These are phyloP conservation scores for Penicillium dipodomyicola DNA, from an alignment of 495 filamentous ascomycete genomes.

Conservation along the genomic window DNA sequence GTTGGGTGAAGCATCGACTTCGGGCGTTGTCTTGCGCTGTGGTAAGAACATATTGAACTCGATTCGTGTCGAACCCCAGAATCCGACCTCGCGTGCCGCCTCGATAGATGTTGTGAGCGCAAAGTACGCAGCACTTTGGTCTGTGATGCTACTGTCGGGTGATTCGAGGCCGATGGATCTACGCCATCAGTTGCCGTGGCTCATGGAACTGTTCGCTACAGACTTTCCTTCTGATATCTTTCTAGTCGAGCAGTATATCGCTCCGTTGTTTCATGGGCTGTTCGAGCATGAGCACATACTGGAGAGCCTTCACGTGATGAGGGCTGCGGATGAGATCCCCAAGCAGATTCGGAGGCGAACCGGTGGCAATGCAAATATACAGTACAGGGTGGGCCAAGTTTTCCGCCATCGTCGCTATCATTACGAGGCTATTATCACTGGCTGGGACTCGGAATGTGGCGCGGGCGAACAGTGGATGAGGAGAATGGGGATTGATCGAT, in stretches of 20 bases:
- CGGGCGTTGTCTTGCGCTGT: slow-evolving; percentile 70
- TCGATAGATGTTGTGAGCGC: slow-evolving; percentile 61
- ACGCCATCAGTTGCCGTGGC: slow-evolving; percentile 61
- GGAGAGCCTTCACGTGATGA: slow-evolving; percentile 56
- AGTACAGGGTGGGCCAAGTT: slow-evolving; percentile 76
- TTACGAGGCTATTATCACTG: slow-evolving; percentile 78
- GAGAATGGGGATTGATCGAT: slow-evolving; percentile 60
- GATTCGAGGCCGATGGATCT: slow-evolving; percentile 51
- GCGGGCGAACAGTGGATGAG: slow-evolving; percentile 54
- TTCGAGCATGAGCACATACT: slow-evolving; percentile 46
- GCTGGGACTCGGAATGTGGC: slow-evolving; percentile 71
- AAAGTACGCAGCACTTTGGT: slow-evolving; percentile 77
- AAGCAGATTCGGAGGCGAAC: slow-evolving; percentile 52
- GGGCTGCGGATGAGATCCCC: slow-evolving; percentile 57
- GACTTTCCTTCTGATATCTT: slow-evolving; percentile 62
- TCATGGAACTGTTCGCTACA: slow-evolving; percentile 63
- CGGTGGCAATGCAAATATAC: slow-evolving; percentile 45
- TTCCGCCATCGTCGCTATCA: slow-evolving; percentile 79
- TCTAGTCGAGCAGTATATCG: slow-evolving; percentile 62
- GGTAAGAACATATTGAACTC: slow-evolving; percentile 77
- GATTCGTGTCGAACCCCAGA: slow-evolving; percentile 41
- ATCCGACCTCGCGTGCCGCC: slow-evolving; percentile 17
- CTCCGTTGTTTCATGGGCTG: slow-evolving; percentile 52
- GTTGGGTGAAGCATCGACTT: slow-evolving; percentile 56
- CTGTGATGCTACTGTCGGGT: slow-evolving; percentile 59